These are phyloP conservation scores for Thielaviopsis populi DNA, from an alignment of 2,329 filamentous ascomycete species.

Conservation along the genomic window DNA sequence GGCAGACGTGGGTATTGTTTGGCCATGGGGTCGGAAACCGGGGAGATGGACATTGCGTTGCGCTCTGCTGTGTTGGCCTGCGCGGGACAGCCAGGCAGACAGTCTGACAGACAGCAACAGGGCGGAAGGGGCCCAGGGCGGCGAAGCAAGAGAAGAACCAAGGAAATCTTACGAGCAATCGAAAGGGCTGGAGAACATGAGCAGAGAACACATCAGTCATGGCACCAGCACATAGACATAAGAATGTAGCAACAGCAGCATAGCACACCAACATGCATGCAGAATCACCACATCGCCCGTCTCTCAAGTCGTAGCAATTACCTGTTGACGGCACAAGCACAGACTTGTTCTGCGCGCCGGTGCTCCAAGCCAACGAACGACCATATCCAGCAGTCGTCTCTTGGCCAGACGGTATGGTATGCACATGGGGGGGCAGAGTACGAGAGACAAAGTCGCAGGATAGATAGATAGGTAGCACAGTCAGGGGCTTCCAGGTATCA, in stretches of 20 bases:
- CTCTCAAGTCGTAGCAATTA: not conserved
- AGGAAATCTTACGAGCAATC: constrained; percentile 1
- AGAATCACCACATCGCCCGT: not conserved
- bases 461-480: not conserved
- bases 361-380: not conserved
- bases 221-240: constrained; percentile 1
- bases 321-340: not conserved
- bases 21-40: not conserved
- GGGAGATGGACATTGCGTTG: not conserved
- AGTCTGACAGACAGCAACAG: too few species aligned
- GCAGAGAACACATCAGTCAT: constrained; percentile 2
- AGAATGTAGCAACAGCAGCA: constrained; percentile 4
- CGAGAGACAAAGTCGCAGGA: not conserved
- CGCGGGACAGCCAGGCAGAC: not conserved
- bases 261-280: constrained; percentile 4
- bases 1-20: not conserved
- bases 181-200: not conserved
- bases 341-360: not conserved
- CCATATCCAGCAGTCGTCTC: not conserved
- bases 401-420: not conserved
- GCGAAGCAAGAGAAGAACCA: not conserved
- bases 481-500: not conserved
- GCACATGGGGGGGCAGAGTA: not conserved
- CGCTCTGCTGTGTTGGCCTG: not conserved
- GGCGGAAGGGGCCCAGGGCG: not conserved